Percentiles rank a stretch among this genome's conserved stretches.
Evolutionary conservation across 192 early-diverging fungal species (phyloP).

Genomic region (Paraglomus occultum): DNA sequence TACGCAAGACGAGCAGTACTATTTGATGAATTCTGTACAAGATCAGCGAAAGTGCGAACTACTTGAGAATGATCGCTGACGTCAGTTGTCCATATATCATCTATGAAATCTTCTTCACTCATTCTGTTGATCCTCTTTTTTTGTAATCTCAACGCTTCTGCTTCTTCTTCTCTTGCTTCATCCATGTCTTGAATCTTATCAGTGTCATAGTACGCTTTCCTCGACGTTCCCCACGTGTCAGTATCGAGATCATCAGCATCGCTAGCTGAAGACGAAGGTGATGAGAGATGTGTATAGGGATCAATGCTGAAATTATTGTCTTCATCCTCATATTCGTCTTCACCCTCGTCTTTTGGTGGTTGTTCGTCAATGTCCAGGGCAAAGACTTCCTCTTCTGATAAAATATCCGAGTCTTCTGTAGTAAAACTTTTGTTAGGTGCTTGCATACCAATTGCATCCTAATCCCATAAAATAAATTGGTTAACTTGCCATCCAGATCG

Average conservation of each 20-base stretch:
- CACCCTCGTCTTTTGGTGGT: constrained; percentile 45
- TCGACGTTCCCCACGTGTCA: constrained; percentile 76
- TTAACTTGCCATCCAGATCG: constrained; percentile 33
- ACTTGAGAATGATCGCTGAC: no score
- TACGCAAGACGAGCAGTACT: no score
- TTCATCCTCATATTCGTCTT: constrained; percentile 35
- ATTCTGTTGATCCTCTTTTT: constrained; percentile 72
- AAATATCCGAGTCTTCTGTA: constrained; percentile 46
- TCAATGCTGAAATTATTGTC: constrained; percentile 36
- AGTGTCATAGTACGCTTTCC: constrained; percentile 81
- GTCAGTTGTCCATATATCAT: constrained; percentile 38
- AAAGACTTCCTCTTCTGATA: constrained; percentile 79
- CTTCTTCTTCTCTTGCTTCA: constrained; percentile 82
- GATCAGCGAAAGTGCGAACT: no score
- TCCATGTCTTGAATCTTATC: constrained; percentile 79
- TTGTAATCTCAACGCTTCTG: constrained; percentile 85
- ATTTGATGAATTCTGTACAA: no score
- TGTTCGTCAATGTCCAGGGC: constrained; percentile 57
- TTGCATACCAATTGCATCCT: neutral
- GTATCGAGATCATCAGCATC: constrained; percentile 40
- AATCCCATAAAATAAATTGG: constrained; percentile 4
- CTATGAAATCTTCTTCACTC: constrained; percentile 87
- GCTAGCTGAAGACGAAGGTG: constrained; percentile 33
- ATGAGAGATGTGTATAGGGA: constrained; percentile 30
- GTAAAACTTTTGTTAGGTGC: neutral